A percentile compares a stretch with the other conserved stretches of the same genome.
These are phyloP conservation scores for Amphirosellinia nigrospora DNA, from an alignment of 495 filamentous ascomycete species.

Conservation along the genomic window DNA sequence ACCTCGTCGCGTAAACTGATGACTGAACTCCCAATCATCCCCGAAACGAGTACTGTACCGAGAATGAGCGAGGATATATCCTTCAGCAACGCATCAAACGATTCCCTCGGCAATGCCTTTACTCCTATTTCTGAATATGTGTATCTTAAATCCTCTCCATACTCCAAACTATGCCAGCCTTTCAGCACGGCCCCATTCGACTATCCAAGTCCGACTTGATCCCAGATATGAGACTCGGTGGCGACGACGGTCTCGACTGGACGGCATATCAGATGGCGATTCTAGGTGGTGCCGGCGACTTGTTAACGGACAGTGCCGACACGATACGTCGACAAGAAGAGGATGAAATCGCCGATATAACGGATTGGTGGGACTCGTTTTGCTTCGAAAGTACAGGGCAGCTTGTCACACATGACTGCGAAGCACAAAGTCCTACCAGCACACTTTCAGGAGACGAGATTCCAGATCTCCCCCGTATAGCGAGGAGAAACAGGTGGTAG, in stretches of 20 bases:
- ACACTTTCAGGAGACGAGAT: slow-evolving; percentile 37
- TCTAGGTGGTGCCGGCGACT: slow-evolving; percentile 53
- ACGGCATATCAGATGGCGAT: slow-evolving; percentile 65
- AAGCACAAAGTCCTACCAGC: slow-evolving; percentile 38
- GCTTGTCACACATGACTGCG: slow-evolving; percentile 38
- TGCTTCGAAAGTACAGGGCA: slow-evolving; percentile 45
- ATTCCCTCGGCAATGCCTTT: slow-evolving; percentile 32
- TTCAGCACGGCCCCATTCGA: slow-evolving; percentile 57
- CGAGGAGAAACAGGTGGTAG: slow-evolving; percentile 24
- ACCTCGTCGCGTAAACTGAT: slow-evolving; percentile 28
- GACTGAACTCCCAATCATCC: slow-evolving; percentile 51
- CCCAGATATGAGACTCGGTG: slow-evolving; percentile 43
- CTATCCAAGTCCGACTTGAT: slow-evolving; percentile 48
- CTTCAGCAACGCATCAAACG: slow-evolving; percentile 25
- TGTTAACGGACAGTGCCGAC: slow-evolving; percentile 51
- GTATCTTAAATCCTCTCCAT: slow-evolving; percentile 51
- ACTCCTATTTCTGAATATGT: slow-evolving; percentile 48
- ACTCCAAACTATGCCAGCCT: slow-evolving; percentile 45
- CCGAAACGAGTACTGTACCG: slow-evolving; percentile 39
- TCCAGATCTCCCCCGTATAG: slow-evolving; percentile 33
- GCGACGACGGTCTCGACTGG: slow-evolving; percentile 58
- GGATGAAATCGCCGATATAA: slow-evolving; percentile 48
- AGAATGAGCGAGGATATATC: slow-evolving; percentile 30
- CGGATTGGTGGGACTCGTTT: slow-evolving; percentile 51
- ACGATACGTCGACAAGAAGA: slow-evolving; percentile 45